Evolutionary conservation across 306 rosid species (phyloP), one percentile per base, ranked within the genome.

Genomic region (Dalbergia cultrata): DNA sequence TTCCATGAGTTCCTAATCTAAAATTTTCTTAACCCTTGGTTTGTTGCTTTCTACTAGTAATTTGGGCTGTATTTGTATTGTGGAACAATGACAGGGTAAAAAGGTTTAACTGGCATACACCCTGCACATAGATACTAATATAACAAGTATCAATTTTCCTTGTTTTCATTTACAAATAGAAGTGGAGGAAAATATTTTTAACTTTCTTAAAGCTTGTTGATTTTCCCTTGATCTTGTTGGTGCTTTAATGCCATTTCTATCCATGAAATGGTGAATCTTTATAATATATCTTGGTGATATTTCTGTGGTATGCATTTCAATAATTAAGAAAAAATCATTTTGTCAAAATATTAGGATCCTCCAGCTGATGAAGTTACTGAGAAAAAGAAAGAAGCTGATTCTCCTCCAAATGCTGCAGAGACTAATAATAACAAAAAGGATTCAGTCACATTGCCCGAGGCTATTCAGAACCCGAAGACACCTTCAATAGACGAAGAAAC

Each of bases 401-500:
- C 70, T 34, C 58, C 82, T 58, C 82, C 54, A 60, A 86, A 84
- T 60, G 35, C 35, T 11, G 90, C 86, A 63, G 92, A 91, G 59
- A 76, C 80, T n/a, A 53, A 53, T 53, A 53, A 53, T 6, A 53
- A 10, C 5, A 64, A 70, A 13, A 72, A 62, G 39, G 74, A 69
- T 67, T 60, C 63, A 31, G 90, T 75, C 22, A 9, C 35, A 54
- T 9, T 71, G 35, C 61, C 75, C 4, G 88, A 83, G 49, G 80
- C 66, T 9, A 71, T 58, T 84, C 86, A 80, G 82, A 90, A 88
- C 61, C 89, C 91, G 16, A 88, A 81, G 26, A 83, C 89, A 34
- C 86, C 89, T 19, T 85, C 88, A 1, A 80, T 77, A 26, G 83
- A 88, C 3, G 92, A 93, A 86, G 91, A 87, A 83, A 68, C 76